A percentile compares a stretch with the other conserved stretches of the same genome.
These are phyloP conservation scores for Pascua sp. DNA, from an alignment of 1,284 basidiomycete species.

Conservation along the genomic window DNA sequence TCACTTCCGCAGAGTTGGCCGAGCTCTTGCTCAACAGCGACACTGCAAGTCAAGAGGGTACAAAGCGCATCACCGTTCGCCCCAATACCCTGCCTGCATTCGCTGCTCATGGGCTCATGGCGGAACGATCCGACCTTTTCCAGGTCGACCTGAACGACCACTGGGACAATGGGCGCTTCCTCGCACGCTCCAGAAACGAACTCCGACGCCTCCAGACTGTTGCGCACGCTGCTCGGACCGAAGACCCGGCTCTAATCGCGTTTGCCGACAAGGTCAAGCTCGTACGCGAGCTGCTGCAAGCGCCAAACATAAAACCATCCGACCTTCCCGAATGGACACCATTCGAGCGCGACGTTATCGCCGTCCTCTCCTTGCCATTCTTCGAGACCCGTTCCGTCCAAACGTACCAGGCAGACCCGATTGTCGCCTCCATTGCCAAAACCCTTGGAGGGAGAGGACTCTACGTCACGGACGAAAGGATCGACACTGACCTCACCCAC, in stretches of 20 bases:
- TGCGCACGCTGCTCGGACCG: constrained; percentile 54
- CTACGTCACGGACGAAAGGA: constrained; percentile 43
- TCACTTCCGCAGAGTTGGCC: constrained; percentile 34
- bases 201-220: constrained; percentile 60
- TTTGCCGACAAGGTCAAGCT: constrained; percentile 61
- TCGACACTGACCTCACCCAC: constrained; percentile 51
- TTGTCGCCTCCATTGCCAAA: constrained; percentile 63
- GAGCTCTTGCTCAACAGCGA: constrained; percentile 27
- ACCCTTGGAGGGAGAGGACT: constrained; percentile 45
- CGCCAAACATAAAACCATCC: not conserved
- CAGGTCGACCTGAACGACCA: constrained; percentile 60
- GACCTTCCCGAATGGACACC: constrained; percentile 54
- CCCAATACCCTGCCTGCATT: constrained; percentile 49
- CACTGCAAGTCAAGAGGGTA: not conserved
- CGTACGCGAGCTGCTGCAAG: constrained; percentile 47
- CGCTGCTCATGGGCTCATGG: constrained; percentile 71
- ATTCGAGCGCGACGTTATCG: constrained; percentile 63
- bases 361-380: constrained; percentile 63
- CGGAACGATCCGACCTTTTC: constrained; percentile 64
- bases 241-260: constrained; percentile 52
- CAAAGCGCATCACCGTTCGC: constrained; percentile 14
- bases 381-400: constrained; percentile 62
- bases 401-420: constrained; percentile 59
- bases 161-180: constrained; percentile 60
- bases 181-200: constrained; percentile 65